Percentiles rank a stretch among this genome's conserved stretches.
Conservation (phyloP, 345 rosid genomes). For the Turritis glabra region DNA sequence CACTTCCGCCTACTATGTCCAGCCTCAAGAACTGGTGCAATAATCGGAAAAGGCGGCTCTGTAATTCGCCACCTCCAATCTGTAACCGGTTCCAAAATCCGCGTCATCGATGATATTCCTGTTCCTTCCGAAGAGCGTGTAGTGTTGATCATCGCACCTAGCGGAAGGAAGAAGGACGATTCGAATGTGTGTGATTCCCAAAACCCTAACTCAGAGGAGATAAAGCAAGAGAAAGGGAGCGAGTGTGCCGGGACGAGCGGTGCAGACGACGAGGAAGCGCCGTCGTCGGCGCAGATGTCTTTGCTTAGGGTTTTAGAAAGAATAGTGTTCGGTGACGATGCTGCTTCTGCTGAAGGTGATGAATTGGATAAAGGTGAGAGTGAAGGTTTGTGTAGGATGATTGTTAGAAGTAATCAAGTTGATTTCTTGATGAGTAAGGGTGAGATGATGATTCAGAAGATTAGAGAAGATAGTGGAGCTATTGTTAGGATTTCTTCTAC, state of each 20-base stretch:
- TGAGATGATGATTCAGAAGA: conserved; percentile 53
- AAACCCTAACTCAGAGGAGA: conserved; percentile 22
- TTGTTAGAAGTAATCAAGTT: conserved; percentile 52
- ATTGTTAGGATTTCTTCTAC: conserved; percentile 47
- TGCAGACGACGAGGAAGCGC: conserved; percentile 34
- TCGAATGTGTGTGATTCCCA: conserved; percentile 12
- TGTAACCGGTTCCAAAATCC: conserved; percentile 45
- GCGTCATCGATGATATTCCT: conserved; percentile 49
- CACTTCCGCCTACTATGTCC: conserved; percentile 48
- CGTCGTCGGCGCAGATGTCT: conserved; percentile 54
- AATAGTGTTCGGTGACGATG: conserved; percentile 55
- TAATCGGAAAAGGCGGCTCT: conserved; percentile 49
- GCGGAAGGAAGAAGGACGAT: conserved; percentile 23
- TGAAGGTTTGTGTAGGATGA: conserved; percentile 53
- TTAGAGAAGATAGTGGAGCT: conserved; percentile 57
- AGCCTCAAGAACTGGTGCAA: conserved; percentile 40
- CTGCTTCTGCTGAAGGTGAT: conserved; percentile 29
- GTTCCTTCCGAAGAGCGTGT: conserved; percentile 48
- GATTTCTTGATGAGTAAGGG: conserved; percentile 49
- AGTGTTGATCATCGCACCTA: conserved; percentile 39
- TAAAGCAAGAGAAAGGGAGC: conserved; percentile 25
- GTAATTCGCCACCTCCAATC: conserved; percentile 49
- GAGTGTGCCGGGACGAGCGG: conserved; percentile 17
- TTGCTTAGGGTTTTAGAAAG: conserved; percentile 65
- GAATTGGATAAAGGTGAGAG: conserved; percentile 44